Evolutionary conservation across 352 stramenopile genomes (phyloP).

Genomic region (Peronosclerospora sorghi): DNA sequence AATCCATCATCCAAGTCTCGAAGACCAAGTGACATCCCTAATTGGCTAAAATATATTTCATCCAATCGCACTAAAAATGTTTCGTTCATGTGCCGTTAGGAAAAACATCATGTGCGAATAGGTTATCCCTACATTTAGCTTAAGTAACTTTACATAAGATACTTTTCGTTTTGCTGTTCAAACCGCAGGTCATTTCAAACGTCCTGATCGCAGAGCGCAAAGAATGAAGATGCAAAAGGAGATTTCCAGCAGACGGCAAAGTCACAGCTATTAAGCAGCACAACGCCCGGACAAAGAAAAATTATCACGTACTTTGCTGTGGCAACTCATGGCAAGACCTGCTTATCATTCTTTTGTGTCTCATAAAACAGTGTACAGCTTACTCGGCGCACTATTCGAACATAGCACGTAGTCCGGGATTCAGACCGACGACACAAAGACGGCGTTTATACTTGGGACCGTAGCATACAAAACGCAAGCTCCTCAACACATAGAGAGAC

Average conservation of each 20-base stretch:
- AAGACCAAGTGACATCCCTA: no score
- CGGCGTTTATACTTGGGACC: constrained; percentile 45
- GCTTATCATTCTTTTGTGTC: constrained; percentile 52
- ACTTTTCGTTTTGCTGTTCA: no score
- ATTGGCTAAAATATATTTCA: no score
- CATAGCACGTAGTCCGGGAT: constrained; percentile 59
- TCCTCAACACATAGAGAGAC: constrained; percentile 22
- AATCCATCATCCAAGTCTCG: no score
- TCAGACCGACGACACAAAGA: constrained; percentile 66
- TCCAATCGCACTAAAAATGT: no score
- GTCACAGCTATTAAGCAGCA: constrained; percentile 46
- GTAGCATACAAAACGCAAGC: constrained; percentile 52
- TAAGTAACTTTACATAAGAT: no score
- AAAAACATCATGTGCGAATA: no score
- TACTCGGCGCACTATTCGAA: constrained; percentile 58
- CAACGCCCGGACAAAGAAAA: constrained; percentile 21
- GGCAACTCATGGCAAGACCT: constrained; percentile 67
- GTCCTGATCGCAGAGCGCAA: constrained; percentile 1
- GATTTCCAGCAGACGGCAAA: constrained; percentile 25
- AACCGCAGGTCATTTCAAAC: no score
- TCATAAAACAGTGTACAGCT: constrained; percentile 45
- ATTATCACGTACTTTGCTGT: constrained; percentile 47
- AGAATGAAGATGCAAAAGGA: constrained; percentile 5
- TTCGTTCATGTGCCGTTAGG: no score
- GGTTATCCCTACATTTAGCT: no score